A percentile compares a stretch with the other conserved stretches of the same genome.
Evolutionary conservation across 2,329 filamentous ascomycete genomes (phyloP).

Genomic region (Aaosphaeria pasadenensis): DNA sequence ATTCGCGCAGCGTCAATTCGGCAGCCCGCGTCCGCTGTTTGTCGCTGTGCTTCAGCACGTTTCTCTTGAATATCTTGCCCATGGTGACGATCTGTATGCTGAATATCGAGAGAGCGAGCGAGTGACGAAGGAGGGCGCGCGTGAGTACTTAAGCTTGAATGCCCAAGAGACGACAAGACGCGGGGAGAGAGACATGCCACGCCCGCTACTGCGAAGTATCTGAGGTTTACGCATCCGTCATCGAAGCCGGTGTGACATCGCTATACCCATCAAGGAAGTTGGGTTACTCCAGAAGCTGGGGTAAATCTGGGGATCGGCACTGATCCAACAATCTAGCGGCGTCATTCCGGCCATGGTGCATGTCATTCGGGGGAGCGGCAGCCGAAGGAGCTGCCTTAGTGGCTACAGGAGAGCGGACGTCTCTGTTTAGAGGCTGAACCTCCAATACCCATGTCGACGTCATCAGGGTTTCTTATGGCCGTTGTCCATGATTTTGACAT

Average conservation of each 20-base stretch:
- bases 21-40: slow-evolving; percentile 52
- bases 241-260: neutral
- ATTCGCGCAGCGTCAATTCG: slow-evolving; percentile 65
- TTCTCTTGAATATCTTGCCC: slow-evolving; percentile 31
- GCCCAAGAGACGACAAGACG: neutral
- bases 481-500: too few species aligned
- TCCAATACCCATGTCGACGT: too few species aligned
- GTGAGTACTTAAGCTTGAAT: neutral
- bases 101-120: neutral
- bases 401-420: too few species aligned
- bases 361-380: too few species aligned
- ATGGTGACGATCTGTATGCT: neutral
- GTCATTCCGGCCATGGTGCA: too few species aligned
- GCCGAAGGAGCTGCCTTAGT: too few species aligned
- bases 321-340: too few species aligned
- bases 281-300: slow-evolving; percentile 1
- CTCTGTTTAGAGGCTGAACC: too few species aligned
- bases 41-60: slow-evolving; percentile 28
- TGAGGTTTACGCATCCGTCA: neutral
- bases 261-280: slow-evolving; percentile 7
- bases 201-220: neutral
- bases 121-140: neutral
- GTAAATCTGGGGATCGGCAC: slow-evolving; percentile 7
- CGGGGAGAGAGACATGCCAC: neutral
- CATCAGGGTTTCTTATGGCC: too few species aligned